A percentile compares a stretch with the other conserved stretches of the same genome.
Evolutionary conservation across 2,329 filamentous ascomycete genomes (phyloP).

Genomic region (Botrytis aclada): DNA sequence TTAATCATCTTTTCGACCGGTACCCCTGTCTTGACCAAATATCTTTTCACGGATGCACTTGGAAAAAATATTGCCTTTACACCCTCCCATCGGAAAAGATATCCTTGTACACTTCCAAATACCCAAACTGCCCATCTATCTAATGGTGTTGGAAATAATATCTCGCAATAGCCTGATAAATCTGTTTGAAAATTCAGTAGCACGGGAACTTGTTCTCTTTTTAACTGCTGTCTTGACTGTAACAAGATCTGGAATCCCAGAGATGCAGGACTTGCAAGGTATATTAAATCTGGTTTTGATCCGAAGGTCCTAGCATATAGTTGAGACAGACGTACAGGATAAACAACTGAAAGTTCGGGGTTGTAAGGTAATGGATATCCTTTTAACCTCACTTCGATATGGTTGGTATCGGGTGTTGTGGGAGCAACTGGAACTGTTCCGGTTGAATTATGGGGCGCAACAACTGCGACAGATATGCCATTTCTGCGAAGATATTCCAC

Average conservation of each 20-base stretch:
- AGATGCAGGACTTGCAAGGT: slow-evolving; percentile 66
- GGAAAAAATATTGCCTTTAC: slow-evolving; percentile 69
- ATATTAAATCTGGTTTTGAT: slow-evolving; percentile 60
- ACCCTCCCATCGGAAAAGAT: slow-evolving; percentile 59
- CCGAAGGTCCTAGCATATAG: slow-evolving; percentile 60
- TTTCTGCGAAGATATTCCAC: slow-evolving; percentile 64
- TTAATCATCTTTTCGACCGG: slow-evolving; percentile 56
- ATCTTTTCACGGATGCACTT: slow-evolving; percentile 58
- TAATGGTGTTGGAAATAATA: slow-evolving; percentile 64
- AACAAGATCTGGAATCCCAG: slow-evolving; percentile 69
- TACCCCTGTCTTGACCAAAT: slow-evolving; percentile 57
- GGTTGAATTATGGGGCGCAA: slow-evolving; percentile 55
- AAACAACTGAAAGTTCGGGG: slow-evolving; percentile 66
- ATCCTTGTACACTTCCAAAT: slow-evolving; percentile 62
- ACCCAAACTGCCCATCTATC: slow-evolving; percentile 59
- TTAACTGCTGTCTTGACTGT: slow-evolving; percentile 60
- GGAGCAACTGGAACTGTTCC: slow-evolving; percentile 37
- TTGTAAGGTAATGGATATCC: slow-evolving; percentile 70
- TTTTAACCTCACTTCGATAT: slow-evolving; percentile 55
- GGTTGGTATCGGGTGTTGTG: slow-evolving; percentile 29
- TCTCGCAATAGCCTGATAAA: slow-evolving; percentile 64
- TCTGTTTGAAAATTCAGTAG: slow-evolving; percentile 72
- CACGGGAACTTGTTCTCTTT: slow-evolving; percentile 53
- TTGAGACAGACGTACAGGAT: slow-evolving; percentile 62
- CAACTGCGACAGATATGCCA: slow-evolving; percentile 62